Evolutionary conservation across 2,329 filamentous ascomycete genomes (phyloP).

Genomic region (Trichoderma brevicompactum): DNA sequence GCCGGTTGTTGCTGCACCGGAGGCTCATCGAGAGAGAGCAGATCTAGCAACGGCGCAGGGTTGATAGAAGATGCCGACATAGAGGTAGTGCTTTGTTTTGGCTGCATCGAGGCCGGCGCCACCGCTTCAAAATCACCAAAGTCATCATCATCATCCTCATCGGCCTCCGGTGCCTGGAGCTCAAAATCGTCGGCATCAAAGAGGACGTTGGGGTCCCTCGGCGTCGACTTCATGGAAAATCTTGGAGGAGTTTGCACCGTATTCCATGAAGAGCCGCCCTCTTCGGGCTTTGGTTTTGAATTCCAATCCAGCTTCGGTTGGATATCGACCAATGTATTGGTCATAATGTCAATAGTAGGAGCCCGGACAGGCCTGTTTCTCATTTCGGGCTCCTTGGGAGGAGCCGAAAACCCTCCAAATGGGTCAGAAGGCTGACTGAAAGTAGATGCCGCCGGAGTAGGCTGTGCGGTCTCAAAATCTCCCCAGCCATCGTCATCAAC

Average conservation of each 20-base stretch:
- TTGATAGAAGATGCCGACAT: conserved; percentile 28
- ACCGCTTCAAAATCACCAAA: conserved; percentile 66
- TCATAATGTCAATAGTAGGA: conserved; percentile 58
- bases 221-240: conserved; percentile 34
- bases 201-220: conserved; percentile 58
- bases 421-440: conserved; percentile 10
- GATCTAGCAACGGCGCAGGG: conserved; percentile 44
- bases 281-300: not conserved
- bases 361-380: conserved; percentile 46
- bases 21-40: conserved; percentile 47
- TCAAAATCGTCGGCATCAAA: conserved; percentile 68
- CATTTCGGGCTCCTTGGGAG: conserved; percentile 23
- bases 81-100: conserved; percentile 12
- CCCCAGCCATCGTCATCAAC: conserved; percentile 64
- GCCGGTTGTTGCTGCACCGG: conserved; percentile 30
- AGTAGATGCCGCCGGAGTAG: conserved; percentile 31
- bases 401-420: not conserved
- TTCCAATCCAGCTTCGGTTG: conserved; percentile 27
- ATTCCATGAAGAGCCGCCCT: conserved; percentile 11
- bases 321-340: conserved; percentile 55
- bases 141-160: conserved; percentile 59
- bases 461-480: conserved; percentile 65
- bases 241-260: conserved; percentile 30
- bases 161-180: conserved; percentile 46
- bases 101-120: conserved; percentile 31